These are phyloP conservation scores for Chlorencoelia australis DNA, from an alignment of 2,329 filamentous ascomycete species.

Conservation along the genomic window DNA sequence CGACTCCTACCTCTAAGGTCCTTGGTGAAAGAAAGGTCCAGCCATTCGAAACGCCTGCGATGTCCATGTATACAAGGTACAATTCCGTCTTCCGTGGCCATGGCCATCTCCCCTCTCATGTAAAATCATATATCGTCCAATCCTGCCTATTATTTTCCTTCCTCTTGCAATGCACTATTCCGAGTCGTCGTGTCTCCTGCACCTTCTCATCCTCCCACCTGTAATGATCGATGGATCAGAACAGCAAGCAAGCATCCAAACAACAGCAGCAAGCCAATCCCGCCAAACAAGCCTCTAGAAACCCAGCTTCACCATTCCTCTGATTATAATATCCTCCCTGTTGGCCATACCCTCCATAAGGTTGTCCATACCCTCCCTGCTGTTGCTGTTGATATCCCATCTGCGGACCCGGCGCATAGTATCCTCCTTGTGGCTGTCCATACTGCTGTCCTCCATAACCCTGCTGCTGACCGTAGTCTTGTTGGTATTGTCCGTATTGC, in stretches of 20 bases:
- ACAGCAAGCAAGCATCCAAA: conserved; percentile 35
- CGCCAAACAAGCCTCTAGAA: conserved; percentile 34
- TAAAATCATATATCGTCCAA: no score
- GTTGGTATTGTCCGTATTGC: conserved; percentile 5
- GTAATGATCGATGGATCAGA: no score
- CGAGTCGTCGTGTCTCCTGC: no score
- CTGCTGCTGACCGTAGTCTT: conserved; percentile 9
- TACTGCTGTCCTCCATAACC: conserved; percentile 5
- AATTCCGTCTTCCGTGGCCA: no score
- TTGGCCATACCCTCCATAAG: conserved; percentile 15
- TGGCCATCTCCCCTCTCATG: not conserved
- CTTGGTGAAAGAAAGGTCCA: no score
- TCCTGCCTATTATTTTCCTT: no score
- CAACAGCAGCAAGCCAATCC: conserved; percentile 41
- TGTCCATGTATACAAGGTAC: no score
- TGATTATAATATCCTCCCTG: conserved; percentile 20
- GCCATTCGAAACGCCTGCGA: no score
- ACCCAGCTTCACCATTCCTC: conserved; percentile 31
- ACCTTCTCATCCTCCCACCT: no score
- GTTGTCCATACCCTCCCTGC: conserved; percentile 8
- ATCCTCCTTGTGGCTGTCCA: conserved; percentile 12
- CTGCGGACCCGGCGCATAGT: conserved; percentile 19
- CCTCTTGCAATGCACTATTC: no score
- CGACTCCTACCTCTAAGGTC: no score
- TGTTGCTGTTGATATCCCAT: conserved; percentile 14